Base-by-base conservation (phyloP, 176 grass and related monocot genomes). In the Lolium rigidum region DNA sequence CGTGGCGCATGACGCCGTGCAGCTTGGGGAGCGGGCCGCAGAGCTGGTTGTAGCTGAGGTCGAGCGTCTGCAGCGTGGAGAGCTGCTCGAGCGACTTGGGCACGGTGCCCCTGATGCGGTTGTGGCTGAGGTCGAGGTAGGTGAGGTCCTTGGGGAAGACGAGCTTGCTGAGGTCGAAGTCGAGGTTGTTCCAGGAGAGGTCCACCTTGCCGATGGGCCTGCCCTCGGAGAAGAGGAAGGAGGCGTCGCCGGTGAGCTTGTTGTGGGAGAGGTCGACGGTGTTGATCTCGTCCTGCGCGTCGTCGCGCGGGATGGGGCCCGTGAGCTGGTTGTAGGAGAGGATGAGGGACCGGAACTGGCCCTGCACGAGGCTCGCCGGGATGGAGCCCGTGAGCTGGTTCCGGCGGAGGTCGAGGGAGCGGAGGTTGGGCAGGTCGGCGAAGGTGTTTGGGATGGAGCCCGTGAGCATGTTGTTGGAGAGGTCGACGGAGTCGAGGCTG, bases 41-140 rank as follows among this genome's bases (percentile, higher is more conserved):
- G 1, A 97, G 80, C 22, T 22, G 2, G 85, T 94, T 94, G 84
- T 88, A 97, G 85, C 88, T 93, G 72, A 97, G 84, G 89, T 94
- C 91, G 16, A 97, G 86, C 83, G 75, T 88, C 85, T 75, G 55
- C 54, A 94, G 80, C 63, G 82, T 84, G 74, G 86, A 61, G 4
- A 90, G 70, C 18, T 63, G 22, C 28, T 75, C 85, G 2, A 97
- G 87, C 20, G 92, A 97, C 41, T n/a, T 25, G 10, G 92, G 83
- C 56, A 97, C 83, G 25, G 80, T 89, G 26, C 90, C 90, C 6
- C 67, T 51, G 75, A 97, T 94, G 68, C 28, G 77, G 84, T 97
- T 97, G 84, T 97, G 92, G 73, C 88, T 93, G 7, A 97, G 88
- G 80, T 97, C 92, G 62, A 97, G 80, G 87, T 89, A 92, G 4